phyloP scores from a whole-genome alignment of 352 stramenopile species.

The Pythium graminicola region DNA sequence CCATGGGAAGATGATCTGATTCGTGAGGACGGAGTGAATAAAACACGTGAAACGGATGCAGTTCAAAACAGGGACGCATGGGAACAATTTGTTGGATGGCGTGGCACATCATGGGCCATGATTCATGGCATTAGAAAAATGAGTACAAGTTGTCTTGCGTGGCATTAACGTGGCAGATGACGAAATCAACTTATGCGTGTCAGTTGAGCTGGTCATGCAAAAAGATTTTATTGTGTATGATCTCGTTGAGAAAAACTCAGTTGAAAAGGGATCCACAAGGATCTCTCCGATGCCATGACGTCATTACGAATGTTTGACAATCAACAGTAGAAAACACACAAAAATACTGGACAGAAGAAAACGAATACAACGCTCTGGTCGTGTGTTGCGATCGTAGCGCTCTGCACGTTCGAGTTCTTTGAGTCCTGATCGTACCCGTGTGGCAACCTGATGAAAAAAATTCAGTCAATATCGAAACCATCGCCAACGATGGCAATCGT shows the following conservation, averaged over 20 bases:
- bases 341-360: constrained; percentile 53
- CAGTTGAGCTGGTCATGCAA: constrained; percentile 10
- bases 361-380: constrained; percentile 68
- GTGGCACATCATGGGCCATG: no score
- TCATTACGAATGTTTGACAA: constrained; percentile 59
- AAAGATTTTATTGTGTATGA: neutral
- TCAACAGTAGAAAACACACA: constrained; percentile 56
- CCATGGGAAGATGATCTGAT: neutral
- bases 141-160: neutral
- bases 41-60: neutral
- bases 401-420: constrained; percentile 56
- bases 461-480: neutral
- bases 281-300: neutral
- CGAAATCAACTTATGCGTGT: constrained; percentile 14
- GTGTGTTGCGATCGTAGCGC: constrained; percentile 53
- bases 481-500: neutral
- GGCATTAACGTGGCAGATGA: constrained; percentile 13
- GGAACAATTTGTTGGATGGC: no score
- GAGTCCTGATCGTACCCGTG: constrained; percentile 47
- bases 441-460: constrained; percentile 36
- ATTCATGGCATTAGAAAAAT: no score
- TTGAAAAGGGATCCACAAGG: neutral
- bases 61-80: neutral
- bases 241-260: neutral
- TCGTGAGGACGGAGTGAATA: neutral